Percentiles rank a stretch among this genome's conserved stretches.
These are phyloP conservation scores for Zygoascus tannicola DNA, from an alignment of 805 yeast species.

Conservation along the genomic window DNA sequence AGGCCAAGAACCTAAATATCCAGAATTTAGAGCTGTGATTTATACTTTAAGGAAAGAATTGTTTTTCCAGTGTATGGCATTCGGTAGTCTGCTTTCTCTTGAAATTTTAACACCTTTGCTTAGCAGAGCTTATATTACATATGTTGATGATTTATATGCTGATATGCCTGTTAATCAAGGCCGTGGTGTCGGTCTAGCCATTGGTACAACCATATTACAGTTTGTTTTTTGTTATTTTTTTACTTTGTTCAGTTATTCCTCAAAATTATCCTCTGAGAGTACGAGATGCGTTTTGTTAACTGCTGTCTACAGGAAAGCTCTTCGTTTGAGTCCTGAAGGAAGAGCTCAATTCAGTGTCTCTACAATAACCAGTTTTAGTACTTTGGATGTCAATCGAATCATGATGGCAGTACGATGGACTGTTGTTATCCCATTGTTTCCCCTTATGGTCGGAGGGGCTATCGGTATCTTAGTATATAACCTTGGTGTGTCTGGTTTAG, in stretches of 20 bases:
- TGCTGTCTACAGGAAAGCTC: slow-evolving; percentile 56
- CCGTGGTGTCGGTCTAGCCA: slow-evolving; percentile 11
- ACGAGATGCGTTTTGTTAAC: slow-evolving; percentile 60
- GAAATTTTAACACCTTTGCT: slow-evolving; percentile 6
- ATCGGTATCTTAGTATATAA: slow-evolving; percentile 50
- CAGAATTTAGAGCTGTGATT: slow-evolving; percentile 5
- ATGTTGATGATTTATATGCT: slow-evolving; percentile 7
- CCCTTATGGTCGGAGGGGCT: slow-evolving; percentile 48
- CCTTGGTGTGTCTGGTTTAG: slow-evolving; percentile 55
- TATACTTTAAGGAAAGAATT: slow-evolving; percentile 3
- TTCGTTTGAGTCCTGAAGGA: slow-evolving; percentile 44
- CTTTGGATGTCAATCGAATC: slow-evolving; percentile 63
- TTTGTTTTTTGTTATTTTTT: slow-evolving; percentile 5
- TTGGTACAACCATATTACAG: slow-evolving; percentile 4
- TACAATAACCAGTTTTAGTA: slow-evolving; percentile 56
- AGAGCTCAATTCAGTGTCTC: slow-evolving; percentile 50
- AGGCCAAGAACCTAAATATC: slow-evolving; percentile 3
- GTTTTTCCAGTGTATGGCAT: background rate
- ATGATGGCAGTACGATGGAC: slow-evolving; percentile 60
- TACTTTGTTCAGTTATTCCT: slow-evolving; percentile 5
- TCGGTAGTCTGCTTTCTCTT: background rate
- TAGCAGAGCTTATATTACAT: slow-evolving; percentile 5
- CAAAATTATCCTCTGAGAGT: slow-evolving; percentile 54
- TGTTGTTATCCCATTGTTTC: slow-evolving; percentile 51
- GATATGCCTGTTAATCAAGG: slow-evolving; percentile 6